Percentiles rank a stretch among this genome's conserved stretches.
These are phyloP conservation scores for Arthroderma sp. DNA, from an alignment of 2,329 filamentous ascomycete species.

Conservation along the genomic window DNA sequence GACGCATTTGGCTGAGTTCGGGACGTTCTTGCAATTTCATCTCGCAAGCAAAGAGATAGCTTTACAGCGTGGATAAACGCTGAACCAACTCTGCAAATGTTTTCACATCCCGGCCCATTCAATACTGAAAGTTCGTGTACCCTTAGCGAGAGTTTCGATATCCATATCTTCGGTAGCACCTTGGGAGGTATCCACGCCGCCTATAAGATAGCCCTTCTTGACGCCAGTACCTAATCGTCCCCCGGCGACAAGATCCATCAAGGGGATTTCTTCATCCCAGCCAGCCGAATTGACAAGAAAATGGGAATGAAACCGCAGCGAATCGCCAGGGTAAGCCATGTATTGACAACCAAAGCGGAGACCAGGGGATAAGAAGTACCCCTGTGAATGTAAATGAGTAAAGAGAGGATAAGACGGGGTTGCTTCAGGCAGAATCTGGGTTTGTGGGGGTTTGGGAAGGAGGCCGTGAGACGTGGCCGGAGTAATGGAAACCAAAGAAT, in stretches of 20 bases:
- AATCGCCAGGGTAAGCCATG: conserved; percentile 89
- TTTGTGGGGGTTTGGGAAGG: conserved; percentile 22
- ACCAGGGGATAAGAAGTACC: conserved; percentile 82
- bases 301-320: conserved; percentile 87
- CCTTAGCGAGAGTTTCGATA: conserved; percentile 17
- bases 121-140: conserved; percentile 63
- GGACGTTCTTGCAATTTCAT: too few species aligned
- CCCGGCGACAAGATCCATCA: conserved; percentile 74
- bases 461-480: conserved; percentile 39
- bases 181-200: conserved; percentile 44
- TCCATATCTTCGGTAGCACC: conserved; percentile 20
- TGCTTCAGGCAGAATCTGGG: conserved; percentile 22
- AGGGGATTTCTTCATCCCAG: conserved; percentile 77
- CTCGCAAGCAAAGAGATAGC: too few species aligned
- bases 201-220: conserved; percentile 88
- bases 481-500: conserved; percentile 28
- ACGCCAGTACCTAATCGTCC: conserved; percentile 85
- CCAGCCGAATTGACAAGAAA: conserved; percentile 71
- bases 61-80: conserved; percentile 8
- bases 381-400: conserved; percentile 60
- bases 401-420: conserved; percentile 59
- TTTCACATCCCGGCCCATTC: conserved; percentile 87
- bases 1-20: too few species aligned
- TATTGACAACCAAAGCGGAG: conserved; percentile 90
- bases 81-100: conserved; percentile 52